Evolutionary conservation across 1,139 yeast genomes (phyloP).

Genomic region (Pichia sorboxylosa): DNA sequence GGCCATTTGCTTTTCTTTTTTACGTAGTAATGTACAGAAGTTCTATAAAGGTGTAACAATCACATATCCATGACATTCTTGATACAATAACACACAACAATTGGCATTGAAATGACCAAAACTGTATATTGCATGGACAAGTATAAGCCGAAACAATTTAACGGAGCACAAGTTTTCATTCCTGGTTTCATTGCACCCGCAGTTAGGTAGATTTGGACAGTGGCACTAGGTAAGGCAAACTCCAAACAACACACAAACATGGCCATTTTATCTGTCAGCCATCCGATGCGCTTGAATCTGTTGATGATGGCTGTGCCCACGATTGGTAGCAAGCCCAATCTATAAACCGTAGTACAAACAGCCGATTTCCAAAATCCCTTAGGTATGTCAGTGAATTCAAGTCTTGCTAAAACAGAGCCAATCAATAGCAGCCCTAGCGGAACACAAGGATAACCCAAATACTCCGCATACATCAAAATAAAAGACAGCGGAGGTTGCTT

Average conservation of each 20-base stretch:
- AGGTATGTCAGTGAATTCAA: constrained; percentile 50
- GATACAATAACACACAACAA: constrained; percentile 47
- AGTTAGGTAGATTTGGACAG: constrained; percentile 74
- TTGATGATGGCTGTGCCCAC: constrained; percentile 51
- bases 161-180: constrained; percentile 50
- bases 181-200: constrained; percentile 66
- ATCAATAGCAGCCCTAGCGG: constrained; percentile 72
- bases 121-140: constrained; percentile 57
- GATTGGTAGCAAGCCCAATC: constrained; percentile 48
- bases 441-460: constrained; percentile 78
- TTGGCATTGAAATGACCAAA: constrained; percentile 51
- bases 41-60: no score
- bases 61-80: constrained; percentile 24
- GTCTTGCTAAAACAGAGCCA: constrained; percentile 77
- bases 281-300: constrained; percentile 34
- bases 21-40: no score
- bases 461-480: constrained; percentile 60
- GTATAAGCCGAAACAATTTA: constrained; percentile 73
- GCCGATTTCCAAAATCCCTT: constrained; percentile 69
- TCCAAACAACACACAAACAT: constrained; percentile 64
- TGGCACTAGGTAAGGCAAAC: constrained; percentile 77
- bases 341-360: constrained; percentile 31
- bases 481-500: constrained; percentile 71
- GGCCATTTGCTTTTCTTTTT: no score
- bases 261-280: constrained; percentile 50